Base-by-base conservation (phyloP, 352 stramenopile species). In the Phytophthora aleatoria region DNA sequence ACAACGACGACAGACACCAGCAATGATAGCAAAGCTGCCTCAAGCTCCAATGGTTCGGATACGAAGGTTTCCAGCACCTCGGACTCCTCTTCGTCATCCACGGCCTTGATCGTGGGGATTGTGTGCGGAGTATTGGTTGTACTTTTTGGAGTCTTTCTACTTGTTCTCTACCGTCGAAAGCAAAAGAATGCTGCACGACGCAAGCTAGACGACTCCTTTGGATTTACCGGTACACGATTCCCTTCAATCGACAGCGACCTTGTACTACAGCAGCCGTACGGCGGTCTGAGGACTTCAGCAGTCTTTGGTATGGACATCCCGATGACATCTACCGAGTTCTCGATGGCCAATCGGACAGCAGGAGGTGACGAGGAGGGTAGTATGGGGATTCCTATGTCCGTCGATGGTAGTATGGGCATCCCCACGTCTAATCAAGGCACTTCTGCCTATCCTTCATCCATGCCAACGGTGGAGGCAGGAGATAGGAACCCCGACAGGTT, bases 241-340 rank as follows among this genome's bases (percentile, higher is more conserved):
- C 57, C 64, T 13, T 69, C 62, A 5, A 65, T 65, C 20, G 62
- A 64, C 48, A 69, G 61, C 24, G 53, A 69, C 36, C 53, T 69
- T 26, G 61, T 69, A 12, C 47, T 69, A 30, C 61, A 69, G 24
- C 53, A 69, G 7, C 47, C 54, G 20, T 69, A 69, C 26, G 30
- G 56, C 11, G 54, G 54, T 8, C 28, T 69, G 24, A n/a, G 53
- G n/a, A 69, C 53, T 10, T 69, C 61, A 27, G 53, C 45, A 11
- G 53, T 54, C 1, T 54, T 64, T 35, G 53, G 45, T 8, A 49
- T 53, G 64, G 58, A 60, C 9, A 67, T 72, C 26, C 53, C 61
- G 6, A 69, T 69, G 61, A 69, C 62, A 13, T 65, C 62, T 7
- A 65, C 47, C 13, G 62, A 65, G 55, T 64, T 51, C 51, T 69